Conservation (phyloP, 2,329 filamentous ascomycete genomes). For the Teratosphaeriaceae sp. region DNA sequence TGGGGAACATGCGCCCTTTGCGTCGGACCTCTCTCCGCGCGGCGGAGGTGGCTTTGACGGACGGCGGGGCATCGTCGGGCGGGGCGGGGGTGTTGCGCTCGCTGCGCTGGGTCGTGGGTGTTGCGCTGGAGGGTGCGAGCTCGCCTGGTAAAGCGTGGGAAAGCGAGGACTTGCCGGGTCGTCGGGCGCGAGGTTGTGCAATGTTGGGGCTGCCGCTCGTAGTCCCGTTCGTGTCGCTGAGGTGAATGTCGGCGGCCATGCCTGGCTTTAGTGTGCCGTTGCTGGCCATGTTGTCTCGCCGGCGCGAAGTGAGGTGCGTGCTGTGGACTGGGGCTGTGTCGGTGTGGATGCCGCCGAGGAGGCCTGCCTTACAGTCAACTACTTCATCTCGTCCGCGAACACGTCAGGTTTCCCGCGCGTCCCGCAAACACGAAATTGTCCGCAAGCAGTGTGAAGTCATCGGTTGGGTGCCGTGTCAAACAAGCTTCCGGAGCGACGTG, state of each 20-base stretch:
- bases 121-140: not conserved
- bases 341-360: too few relatives aligned
- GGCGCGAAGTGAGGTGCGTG: too few relatives aligned
- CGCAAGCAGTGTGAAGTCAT: too few relatives aligned
- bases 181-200: conserved; percentile 5
- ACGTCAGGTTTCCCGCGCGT: too few relatives aligned
- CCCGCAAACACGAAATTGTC: too few relatives aligned
- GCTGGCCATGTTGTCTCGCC: conserved; percentile 1
- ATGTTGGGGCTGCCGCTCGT: not conserved
- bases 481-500: too few relatives aligned
- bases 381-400: too few relatives aligned
- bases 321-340: too few relatives aligned
- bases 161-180: not conserved
- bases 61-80: conserved; percentile 86
- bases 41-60: conserved; percentile 75
- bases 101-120: conserved; percentile 1
- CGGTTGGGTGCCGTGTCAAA: too few relatives aligned
- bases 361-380: too few relatives aligned
- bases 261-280: not conserved
- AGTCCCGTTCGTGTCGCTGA: not conserved
- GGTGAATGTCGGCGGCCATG: too few relatives aligned
- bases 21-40: conserved; percentile 72
- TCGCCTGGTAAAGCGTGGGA: conserved; percentile 6
- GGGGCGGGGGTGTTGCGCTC: conserved; percentile 50
- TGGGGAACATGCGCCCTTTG: conserved; percentile 74